A percentile compares a stretch with the other conserved stretches of the same genome.
Conservation (phyloP, 225 moss, liverwort and hornwort species). For the Physcomitrellopsis africana region DNA sequence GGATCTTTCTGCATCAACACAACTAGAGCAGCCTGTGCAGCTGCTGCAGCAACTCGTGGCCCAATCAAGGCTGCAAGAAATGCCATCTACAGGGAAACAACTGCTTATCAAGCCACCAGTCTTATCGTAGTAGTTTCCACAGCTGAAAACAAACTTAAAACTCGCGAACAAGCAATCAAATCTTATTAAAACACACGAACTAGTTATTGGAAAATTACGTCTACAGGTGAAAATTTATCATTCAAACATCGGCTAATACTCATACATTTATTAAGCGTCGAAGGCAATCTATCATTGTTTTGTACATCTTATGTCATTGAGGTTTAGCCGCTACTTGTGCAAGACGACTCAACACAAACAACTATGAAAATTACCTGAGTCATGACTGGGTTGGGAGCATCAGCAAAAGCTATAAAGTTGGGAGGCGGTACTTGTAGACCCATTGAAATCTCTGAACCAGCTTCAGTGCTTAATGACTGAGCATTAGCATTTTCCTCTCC, state of each 20-base stretch:
- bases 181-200: not conserved
- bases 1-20: constrained; percentile 93
- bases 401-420: constrained; percentile 77
- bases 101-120: constrained; percentile 25
- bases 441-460: constrained; percentile 53
- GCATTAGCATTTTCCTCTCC: constrained; percentile 35
- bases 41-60: too few species aligned
- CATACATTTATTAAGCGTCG: too few species aligned
- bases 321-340: constrained; percentile 10
- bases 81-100: constrained; percentile 69
- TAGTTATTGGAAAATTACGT: constrained; percentile 1
- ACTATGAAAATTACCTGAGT: constrained; percentile 70
- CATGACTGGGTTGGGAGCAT: constrained; percentile 98
- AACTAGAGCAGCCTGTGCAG: too few species aligned
- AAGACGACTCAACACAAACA: constrained; percentile 22
- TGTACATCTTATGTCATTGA: not conserved
- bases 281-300: not conserved
- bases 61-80: too few species aligned
- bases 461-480: constrained; percentile 37
- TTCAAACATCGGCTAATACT: too few species aligned
- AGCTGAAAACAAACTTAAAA: constrained; percentile 7
- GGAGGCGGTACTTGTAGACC: constrained; percentile 51
- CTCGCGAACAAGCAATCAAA: constrained; percentile 10
- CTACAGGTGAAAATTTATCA: too few species aligned
- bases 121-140: constrained; percentile 9